phyloP scores from a whole-genome alignment of 495 filamentous ascomycete genomes.

The Parachaetomium inaequale region DNA sequence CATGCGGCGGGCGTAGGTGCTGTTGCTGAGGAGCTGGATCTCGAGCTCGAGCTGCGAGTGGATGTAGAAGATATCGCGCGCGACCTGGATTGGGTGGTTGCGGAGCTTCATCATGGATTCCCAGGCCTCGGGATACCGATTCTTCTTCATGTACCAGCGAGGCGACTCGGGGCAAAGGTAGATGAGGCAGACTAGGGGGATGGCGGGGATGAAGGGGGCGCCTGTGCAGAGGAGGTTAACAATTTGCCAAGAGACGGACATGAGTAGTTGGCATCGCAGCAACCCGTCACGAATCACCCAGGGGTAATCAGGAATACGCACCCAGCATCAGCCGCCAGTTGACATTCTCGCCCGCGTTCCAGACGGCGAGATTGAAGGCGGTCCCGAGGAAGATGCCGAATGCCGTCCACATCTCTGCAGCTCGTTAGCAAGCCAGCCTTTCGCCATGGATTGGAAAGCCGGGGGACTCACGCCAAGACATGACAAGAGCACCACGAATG shows the following conservation, averaged over 20 bases:
- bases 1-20: conserved; percentile 51
- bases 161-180: conserved; percentile 74
- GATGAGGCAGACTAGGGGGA: conserved; percentile 62
- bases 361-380: conserved; percentile 66
- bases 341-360: conserved; percentile 43
- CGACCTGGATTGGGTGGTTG: conserved; percentile 64
- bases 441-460: neutral
- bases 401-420: conserved; percentile 68
- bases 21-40: conserved; percentile 32
- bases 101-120: conserved; percentile 58
- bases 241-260: neutral
- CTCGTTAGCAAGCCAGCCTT: neutral
- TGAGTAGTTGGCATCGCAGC: neutral
- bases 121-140: conserved; percentile 59
- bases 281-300: neutral
- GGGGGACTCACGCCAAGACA: conserved; percentile 61
- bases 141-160: conserved; percentile 61
- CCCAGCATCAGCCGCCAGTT: conserved; percentile 73
- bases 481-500: conserved; percentile 75
- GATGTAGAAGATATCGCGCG: conserved; percentile 73
- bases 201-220: conserved; percentile 72
- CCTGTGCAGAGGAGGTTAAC: conserved; percentile 34
- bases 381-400: conserved; percentile 75
- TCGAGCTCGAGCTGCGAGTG: conserved; percentile 54
- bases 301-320: neutral